These are phyloP conservation scores for Yueomyces sp. DNA, from an alignment of 1,139 yeast genomes.

Conservation along the genomic window DNA sequence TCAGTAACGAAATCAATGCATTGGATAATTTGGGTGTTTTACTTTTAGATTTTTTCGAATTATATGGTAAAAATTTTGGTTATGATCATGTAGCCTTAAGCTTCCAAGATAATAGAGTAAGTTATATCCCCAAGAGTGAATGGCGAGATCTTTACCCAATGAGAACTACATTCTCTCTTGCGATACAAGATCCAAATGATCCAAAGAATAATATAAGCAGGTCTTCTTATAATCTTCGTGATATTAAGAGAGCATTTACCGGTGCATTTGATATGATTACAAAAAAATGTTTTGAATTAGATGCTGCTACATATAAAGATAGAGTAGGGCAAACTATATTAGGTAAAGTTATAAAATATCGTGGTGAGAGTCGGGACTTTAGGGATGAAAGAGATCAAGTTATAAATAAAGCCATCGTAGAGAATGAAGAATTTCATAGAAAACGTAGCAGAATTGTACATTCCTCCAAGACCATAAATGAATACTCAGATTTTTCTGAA, in stretches of 20 bases:
- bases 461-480: neutral
- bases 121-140: conserved; percentile 44
- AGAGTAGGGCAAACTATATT: conserved; percentile 67
- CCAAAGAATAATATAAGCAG: conserved; percentile 70
- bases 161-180: conserved; percentile 52
- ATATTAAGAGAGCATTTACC: conserved; percentile 75
- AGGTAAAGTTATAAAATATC: conserved; percentile 69
- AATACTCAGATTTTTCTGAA: neutral
- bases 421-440: conserved; percentile 22
- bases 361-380: conserved; percentile 69
- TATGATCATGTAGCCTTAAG: conserved; percentile 68
- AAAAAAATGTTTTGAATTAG: conserved; percentile 53
- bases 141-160: conserved; percentile 38
- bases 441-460: conserved; percentile 21
- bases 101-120: conserved; percentile 40
- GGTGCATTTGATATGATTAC: conserved; percentile 81
- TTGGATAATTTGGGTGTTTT: conserved; percentile 75
- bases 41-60: conserved; percentile 82
- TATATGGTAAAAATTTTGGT: conserved; percentile 85
- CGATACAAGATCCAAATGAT: conserved; percentile 89
- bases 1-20: conserved; percentile 58
- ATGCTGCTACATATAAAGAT: conserved; percentile 46
- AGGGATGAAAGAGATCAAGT: conserved; percentile 62
- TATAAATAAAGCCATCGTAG: conserved; percentile 42
- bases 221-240: conserved; percentile 73